Base-by-base conservation (phyloP, 345 rosid species). In the Euphorbia peplus region DNA sequence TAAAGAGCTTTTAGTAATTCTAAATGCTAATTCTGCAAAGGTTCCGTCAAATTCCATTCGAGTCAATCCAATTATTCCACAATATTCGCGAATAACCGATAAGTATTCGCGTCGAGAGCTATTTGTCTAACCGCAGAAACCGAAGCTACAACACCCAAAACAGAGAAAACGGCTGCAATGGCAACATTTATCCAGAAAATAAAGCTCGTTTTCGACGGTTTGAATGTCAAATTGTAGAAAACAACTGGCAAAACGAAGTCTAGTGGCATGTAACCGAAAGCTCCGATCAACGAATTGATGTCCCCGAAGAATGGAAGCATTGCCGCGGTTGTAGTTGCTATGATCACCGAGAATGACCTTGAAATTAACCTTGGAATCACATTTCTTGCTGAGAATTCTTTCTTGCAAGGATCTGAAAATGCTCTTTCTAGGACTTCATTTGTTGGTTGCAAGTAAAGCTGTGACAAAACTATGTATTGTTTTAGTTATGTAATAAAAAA, bases 61-160 rank as follows among this genome's bases (percentile, higher is more conserved):
- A n/a, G n/a, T n/a, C n/a, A n/a, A 32, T 32, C 37, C 8, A 5
- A 39, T 39, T 39, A 39, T 39, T 39, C 42, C 5, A 39, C 8
- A 39, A 83, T 26, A 61, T 84, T 72, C 41, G 87, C 85, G 52
- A 84, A 84, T 51, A 84, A 48, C 55, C 67, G 70, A 55, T 70
- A 84, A 2, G 50, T 77, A 52, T 80, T 82, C 53, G 86, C 87
- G 37, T 86, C 86, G 16, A 81, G 70, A 60, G 77, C 60, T 0
- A 84, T 77, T 52, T 86, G 86, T 52, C 85, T 47, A 15, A 84
- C 71, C 0, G 86, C 70, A 15, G 88, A 83, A 10, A 86, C 66
- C 5, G 78, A 79, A 3, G 83, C 83, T 14, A 81, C 64, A 13
- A 54, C 83, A 11, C 58, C 81, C 58, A 84, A 39, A 1, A 28